These are phyloP conservation scores for Ceratocystis colombiana DNA, from an alignment of 2,329 filamentous ascomycete genomes.

Conservation along the genomic window DNA sequence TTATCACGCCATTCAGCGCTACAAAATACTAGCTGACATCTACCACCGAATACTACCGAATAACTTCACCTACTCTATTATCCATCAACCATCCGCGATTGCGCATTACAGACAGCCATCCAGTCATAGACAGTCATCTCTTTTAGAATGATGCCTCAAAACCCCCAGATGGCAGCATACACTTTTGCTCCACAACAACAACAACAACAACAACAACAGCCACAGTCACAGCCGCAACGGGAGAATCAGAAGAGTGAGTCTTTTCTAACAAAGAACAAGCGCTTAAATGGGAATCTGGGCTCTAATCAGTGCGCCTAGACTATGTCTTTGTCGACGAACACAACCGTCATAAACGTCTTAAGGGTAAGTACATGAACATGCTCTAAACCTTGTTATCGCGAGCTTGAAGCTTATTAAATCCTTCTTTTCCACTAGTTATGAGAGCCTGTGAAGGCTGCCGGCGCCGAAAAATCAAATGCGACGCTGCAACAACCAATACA, in stretches of 20 bases:
- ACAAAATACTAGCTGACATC: not conserved
- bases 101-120: not conserved
- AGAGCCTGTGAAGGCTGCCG: slow-evolving; percentile 92
- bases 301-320: slow-evolving; percentile 47
- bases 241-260: slow-evolving; percentile 24
- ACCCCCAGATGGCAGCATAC: slow-evolving; percentile 62
- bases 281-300: slow-evolving; percentile 2
- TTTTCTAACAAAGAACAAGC: not conserved
- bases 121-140: slow-evolving; percentile 27
- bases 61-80: not conserved
- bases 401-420: slow-evolving; percentile 2
- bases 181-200: slow-evolving; percentile 57
- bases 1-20: not conserved
- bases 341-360: slow-evolving; percentile 92
- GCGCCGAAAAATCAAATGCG: slow-evolving; percentile 94
- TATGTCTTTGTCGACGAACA: slow-evolving; percentile 99
- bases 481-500: slow-evolving; percentile 90
- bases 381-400: not conserved
- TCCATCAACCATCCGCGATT: not conserved
- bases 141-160: slow-evolving; percentile 56
- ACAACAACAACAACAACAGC: slow-evolving; percentile 35
- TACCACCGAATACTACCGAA: not conserved
- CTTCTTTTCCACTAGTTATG: slow-evolving; percentile 55
- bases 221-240: slow-evolving; percentile 33
- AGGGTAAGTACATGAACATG: slow-evolving; percentile 49